phyloP scores from a whole-genome alignment of 306 rosid genomes.

The Luffa acutangula region DNA sequence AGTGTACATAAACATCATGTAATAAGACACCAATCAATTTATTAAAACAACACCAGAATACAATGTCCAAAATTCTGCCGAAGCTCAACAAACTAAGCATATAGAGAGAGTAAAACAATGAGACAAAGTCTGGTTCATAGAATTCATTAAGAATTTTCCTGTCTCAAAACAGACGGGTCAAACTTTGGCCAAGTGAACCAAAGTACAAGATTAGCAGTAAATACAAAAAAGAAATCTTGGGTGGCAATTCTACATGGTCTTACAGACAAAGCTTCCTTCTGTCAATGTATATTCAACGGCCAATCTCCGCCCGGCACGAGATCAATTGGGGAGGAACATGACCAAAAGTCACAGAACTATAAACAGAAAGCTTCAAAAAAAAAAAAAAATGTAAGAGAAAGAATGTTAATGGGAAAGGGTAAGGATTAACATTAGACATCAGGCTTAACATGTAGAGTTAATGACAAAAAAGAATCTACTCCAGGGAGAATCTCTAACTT shows the following conservation, averaged over 20 bases:
- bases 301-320: slow-evolving; percentile 1
- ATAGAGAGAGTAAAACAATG: neutral
- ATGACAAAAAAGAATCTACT: slow-evolving; percentile 7
- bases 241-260: slow-evolving; percentile 13
- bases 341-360: slow-evolving; percentile 30
- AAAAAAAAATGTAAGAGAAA: slow-evolving; percentile 22
- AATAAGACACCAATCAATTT: neutral
- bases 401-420: slow-evolving; percentile 23
- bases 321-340: slow-evolving; percentile 17
- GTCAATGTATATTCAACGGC: slow-evolving; percentile 5
- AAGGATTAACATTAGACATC: slow-evolving; percentile 25
- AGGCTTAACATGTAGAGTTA: slow-evolving; percentile 21
- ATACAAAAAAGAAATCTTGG: slow-evolving; percentile 11
- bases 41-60: neutral
- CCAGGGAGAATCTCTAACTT: slow-evolving; percentile 17
- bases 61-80: neutral
- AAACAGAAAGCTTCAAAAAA: slow-evolving; percentile 21
- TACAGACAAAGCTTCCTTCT: slow-evolving; percentile 8
- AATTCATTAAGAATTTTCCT: neutral
- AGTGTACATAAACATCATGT: neutral
- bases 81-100: neutral
- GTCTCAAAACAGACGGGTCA: neutral
- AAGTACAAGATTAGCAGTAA: slow-evolving; percentile 7
- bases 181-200: slow-evolving; percentile 1
- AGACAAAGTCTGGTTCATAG: neutral